A percentile compares a stretch with the other conserved stretches of the same genome.
phyloP scores from a whole-genome alignment of 495 filamentous ascomycete genomes.

The Entonaema liquescens region DNA sequence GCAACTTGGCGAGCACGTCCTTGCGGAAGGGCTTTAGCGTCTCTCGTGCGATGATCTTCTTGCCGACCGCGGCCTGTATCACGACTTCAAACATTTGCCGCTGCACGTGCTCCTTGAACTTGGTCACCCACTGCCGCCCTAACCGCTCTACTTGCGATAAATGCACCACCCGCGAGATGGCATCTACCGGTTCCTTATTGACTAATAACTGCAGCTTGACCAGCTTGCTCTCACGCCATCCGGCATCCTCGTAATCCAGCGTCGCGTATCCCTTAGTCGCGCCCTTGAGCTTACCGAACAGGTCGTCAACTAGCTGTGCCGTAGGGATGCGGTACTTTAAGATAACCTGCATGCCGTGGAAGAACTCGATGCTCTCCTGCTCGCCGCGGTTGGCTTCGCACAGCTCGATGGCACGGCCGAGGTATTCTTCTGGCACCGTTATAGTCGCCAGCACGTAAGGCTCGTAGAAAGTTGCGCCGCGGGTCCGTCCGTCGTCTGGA shows the following conservation, averaged over 20 bases:
- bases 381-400: slow-evolving; percentile 89
- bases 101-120: slow-evolving; percentile 97
- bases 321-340: slow-evolving; percentile 91
- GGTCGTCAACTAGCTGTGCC: slow-evolving; percentile 90
- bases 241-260: slow-evolving; percentile 95
- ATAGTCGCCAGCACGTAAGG: slow-evolving; percentile 88
- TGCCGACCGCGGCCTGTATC: slow-evolving; percentile 90
- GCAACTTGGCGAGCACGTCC: slow-evolving; percentile 91
- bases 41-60: slow-evolving; percentile 86
- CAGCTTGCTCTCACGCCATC: slow-evolving; percentile 79
- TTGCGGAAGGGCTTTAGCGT: slow-evolving; percentile 97
- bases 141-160: slow-evolving; percentile 76
- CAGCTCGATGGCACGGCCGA: slow-evolving; percentile 93
- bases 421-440: slow-evolving; percentile 91
- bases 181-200: slow-evolving; percentile 91
- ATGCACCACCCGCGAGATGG: slow-evolving; percentile 90
- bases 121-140: slow-evolving; percentile 87
- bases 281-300: slow-evolving; percentile 96
- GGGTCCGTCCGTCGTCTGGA: slow-evolving; percentile 63
- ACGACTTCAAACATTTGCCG: slow-evolving; percentile 96
- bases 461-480: slow-evolving; percentile 72
- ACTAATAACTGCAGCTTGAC: slow-evolving; percentile 93
- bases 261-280: slow-evolving; percentile 78
- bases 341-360: slow-evolving; percentile 94
- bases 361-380: slow-evolving; percentile 87